Conservation (phyloP, 1,284 basidiomycete genomes). For the Ceratobasidium sp. region DNA sequence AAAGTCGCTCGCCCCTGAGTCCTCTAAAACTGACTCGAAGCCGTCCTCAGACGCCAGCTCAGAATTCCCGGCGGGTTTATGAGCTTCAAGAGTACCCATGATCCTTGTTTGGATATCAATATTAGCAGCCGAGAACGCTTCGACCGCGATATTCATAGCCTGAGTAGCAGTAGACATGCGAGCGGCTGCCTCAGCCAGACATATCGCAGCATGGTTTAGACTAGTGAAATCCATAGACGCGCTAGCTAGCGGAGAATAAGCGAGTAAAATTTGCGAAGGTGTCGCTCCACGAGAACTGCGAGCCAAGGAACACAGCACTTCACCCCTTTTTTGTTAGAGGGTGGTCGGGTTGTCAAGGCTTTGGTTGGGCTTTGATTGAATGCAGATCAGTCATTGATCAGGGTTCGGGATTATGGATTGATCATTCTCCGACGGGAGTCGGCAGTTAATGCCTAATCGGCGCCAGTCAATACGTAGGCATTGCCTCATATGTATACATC, state of each 20-base stretch:
- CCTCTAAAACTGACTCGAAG: too few relatives aligned
- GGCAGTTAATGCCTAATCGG: neutral
- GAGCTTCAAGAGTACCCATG: neutral
- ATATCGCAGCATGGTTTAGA: neutral
- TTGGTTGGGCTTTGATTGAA: neutral
- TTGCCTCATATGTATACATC: neutral
- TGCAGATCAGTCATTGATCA: neutral
- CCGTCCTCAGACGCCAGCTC: neutral
- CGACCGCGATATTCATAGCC: neutral
- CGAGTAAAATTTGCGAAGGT: too few relatives aligned
- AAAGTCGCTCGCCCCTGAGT: neutral
- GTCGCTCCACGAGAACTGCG: too few relatives aligned
- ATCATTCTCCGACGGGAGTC: neutral
- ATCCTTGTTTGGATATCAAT: neutral
- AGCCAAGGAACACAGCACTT: neutral
- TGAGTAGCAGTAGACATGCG: neutral
- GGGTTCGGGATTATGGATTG: neutral
- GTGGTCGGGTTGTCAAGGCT: neutral
- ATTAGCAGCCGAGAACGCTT: conserved; percentile 15
- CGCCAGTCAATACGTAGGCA: neutral
- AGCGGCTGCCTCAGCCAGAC: neutral
- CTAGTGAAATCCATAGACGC: too few relatives aligned
- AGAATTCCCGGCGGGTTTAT: neutral
- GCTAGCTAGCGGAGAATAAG: too few relatives aligned
- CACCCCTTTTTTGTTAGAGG: neutral